Evolutionary conservation across 164 flowering plant genomes (phyloP), one percentile per base, ranked within the genome.

Genomic region (Kalanchoe fedtschenkoi): DNA sequence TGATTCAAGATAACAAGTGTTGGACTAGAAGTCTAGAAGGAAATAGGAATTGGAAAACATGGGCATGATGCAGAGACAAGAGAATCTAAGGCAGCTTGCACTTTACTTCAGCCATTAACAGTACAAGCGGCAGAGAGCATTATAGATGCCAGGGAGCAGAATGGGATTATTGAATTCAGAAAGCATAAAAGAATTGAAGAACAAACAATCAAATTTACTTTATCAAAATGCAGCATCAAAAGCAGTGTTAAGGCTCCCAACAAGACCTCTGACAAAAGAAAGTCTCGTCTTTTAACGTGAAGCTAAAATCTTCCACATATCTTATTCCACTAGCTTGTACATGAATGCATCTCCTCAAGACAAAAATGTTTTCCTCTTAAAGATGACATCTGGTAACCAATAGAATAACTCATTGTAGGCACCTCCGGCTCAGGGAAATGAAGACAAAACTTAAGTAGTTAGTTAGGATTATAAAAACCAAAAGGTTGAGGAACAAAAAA

Each of bases 221-320:
- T 51, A 51, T 51, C 10, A 51, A 51, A 24, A 2, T 24, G 28
- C 56, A 51, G 32, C 32, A 51, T 51, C 56, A 51, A 51, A 51
- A 51, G 56, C 56, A 51, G 56, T 51, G 56, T 11, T 11, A 6
- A n/a, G n/a, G 26, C 32, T 51, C 16, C 28, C 56, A 26, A 51
- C 24, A 51, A 26, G 3, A 17, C 32, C 2, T 51, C 56, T 51
- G 56, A 14, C 56, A 26, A 51, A 51, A 51, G 56, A 51, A 51
- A 51, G 56, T 51, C 56, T 51, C 56, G 26, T 51, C 56, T 51
- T 51, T 51, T 26, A 51, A 51, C 33, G 26, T 51, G 56, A 51
- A 51, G 33, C 56, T 13, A 22, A 10, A 24, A 51, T 51, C 56
- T 51, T 51, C 24, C 24, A 24, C 17, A 26, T 26, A 26, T 26